phyloP scores from a whole-genome alignment of 768 basidiomycete species.

The Russula ochroleuca region DNA sequence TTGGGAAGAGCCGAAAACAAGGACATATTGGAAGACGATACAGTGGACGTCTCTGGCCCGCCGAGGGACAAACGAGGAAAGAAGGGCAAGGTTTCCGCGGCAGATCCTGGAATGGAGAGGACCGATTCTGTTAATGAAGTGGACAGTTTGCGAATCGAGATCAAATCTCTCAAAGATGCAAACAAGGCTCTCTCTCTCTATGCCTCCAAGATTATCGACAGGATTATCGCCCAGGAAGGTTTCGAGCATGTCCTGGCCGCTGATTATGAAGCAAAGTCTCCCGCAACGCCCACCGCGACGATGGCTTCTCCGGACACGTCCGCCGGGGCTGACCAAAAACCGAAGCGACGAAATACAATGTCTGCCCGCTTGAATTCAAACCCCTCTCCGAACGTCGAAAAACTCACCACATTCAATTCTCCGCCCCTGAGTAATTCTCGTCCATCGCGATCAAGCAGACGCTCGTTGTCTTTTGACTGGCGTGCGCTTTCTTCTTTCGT shows the following conservation, averaged over 20 bases:
- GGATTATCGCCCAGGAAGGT: slow-evolving; percentile 93
- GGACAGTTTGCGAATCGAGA: slow-evolving; percentile 75
- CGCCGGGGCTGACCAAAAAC: slow-evolving; percentile 38
- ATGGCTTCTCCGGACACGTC: slow-evolving; percentile 34
- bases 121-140: slow-evolving; percentile 51
- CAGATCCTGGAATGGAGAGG: slow-evolving; percentile 42
- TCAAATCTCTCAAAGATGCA: slow-evolving; percentile 90
- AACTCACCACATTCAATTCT: slow-evolving; percentile 36
- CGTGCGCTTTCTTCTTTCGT: slow-evolving; percentile 70
- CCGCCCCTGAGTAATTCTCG: slow-evolving; percentile 26
- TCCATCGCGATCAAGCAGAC: slow-evolving; percentile 45
- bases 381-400: slow-evolving; percentile 36
- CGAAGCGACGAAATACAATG: slow-evolving; percentile 60
- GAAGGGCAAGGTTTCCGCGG: slow-evolving; percentile 35
- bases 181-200: slow-evolving; percentile 95
- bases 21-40: slow-evolving; percentile 60
- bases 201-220: slow-evolving; percentile 96
- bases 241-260: slow-evolving; percentile 96
- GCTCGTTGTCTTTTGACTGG: slow-evolving; percentile 85
- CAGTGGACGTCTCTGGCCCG: slow-evolving; percentile 49
- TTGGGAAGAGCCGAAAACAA: slow-evolving; percentile 89
- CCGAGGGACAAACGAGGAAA: slow-evolving; percentile 43
- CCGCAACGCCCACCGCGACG: slow-evolving; percentile 45
- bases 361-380: slow-evolving; percentile 38
- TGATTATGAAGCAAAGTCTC: slow-evolving; percentile 70